Evolutionary conservation across 1,139 yeast genomes (phyloP).

Genomic region (Zhuliangozyma parablackwelliae): DNA sequence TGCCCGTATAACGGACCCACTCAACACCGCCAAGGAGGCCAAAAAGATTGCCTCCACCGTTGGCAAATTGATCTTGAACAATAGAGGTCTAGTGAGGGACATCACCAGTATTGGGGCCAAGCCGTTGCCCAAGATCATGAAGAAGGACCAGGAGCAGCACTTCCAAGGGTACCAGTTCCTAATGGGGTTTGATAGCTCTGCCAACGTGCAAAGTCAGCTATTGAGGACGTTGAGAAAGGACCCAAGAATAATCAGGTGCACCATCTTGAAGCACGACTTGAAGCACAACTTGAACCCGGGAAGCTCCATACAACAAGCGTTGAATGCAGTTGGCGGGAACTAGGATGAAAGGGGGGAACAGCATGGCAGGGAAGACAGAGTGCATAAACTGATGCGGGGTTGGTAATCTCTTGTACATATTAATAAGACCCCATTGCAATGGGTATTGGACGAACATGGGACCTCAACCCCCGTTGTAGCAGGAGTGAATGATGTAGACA

Average conservation of each 20-base stretch:
- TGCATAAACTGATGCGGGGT: no score
- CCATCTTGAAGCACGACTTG: conserved; percentile 66
- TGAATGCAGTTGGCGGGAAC: conserved; percentile 4
- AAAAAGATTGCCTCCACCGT: conserved; percentile 70
- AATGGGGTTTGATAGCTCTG: conserved; percentile 80
- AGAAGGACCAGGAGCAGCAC: conserved; percentile 84
- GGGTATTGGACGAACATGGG: no score
- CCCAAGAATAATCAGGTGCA: conserved; percentile 84
- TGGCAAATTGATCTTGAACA: conserved; percentile 76
- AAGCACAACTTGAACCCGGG: conserved; percentile 49
- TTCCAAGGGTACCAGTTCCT: conserved; percentile 86
- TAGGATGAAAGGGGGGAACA: no score
- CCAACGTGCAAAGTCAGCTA: conserved; percentile 83
- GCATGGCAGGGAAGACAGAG: no score
- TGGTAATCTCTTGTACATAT: no score
- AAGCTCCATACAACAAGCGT: conserved; percentile 39
- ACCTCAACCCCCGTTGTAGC: no score
- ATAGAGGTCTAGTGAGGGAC: conserved; percentile 88
- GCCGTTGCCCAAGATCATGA: conserved; percentile 74
- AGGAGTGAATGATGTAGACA: no score
- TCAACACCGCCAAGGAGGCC: conserved; percentile 57
- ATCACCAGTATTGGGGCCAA: conserved; percentile 76
- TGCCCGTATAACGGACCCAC: conserved; percentile 68
- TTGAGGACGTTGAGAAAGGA: conserved; percentile 76
- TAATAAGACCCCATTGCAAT: no score